These are phyloP conservation scores for Haplosporangium sp. DNA, from an alignment of 371 early-diverging fungal genomes.

Conservation along the genomic window DNA sequence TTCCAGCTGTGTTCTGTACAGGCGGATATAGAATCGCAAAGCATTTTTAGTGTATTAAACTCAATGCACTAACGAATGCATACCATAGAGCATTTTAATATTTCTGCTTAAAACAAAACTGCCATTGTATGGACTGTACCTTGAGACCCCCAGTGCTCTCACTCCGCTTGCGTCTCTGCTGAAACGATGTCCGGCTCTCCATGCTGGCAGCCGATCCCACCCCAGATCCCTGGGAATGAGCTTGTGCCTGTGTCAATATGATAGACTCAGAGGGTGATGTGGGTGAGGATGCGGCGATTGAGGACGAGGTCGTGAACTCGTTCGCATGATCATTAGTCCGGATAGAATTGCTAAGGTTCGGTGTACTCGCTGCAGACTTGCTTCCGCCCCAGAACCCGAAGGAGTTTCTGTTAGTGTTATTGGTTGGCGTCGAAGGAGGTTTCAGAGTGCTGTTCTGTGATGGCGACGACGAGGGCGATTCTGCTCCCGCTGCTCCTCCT, in stretches of 20 bases:
- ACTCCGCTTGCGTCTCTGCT: slow-evolving; percentile 41
- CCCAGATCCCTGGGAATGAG: slow-evolving; percentile 18
- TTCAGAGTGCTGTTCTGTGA: slow-evolving; percentile 11
- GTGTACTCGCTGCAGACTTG: slow-evolving; percentile 41
- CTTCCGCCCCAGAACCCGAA: slow-evolving; percentile 41
- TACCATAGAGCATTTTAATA: background rate
- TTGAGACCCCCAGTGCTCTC: slow-evolving; percentile 50
- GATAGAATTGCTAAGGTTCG: slow-evolving; percentile 23
- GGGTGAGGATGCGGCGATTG: slow-evolving; percentile 3
- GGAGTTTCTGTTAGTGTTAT: slow-evolving; percentile 9
- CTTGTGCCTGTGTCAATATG: slow-evolving; percentile 12
- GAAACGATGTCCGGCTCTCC: slow-evolving; percentile 31
- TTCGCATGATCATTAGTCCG: background rate
- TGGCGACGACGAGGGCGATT: slow-evolving; percentile 6
- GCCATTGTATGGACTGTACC: slow-evolving; percentile 17
- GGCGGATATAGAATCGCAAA: background rate
- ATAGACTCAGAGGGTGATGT: background rate
- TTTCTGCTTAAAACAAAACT: background rate
- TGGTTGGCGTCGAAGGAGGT: slow-evolving; percentile 21
- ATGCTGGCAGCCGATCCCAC: slow-evolving; percentile 29
- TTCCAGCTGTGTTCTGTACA: slow-evolving; percentile 36
- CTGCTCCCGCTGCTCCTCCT: slow-evolving; percentile 6
- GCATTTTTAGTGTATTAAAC: background rate
- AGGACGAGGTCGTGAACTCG: slow-evolving; percentile 16
- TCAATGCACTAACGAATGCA: background rate